Base-by-base conservation (phyloP, 352 stramenopile species). In the Globisporangium polare region DNA sequence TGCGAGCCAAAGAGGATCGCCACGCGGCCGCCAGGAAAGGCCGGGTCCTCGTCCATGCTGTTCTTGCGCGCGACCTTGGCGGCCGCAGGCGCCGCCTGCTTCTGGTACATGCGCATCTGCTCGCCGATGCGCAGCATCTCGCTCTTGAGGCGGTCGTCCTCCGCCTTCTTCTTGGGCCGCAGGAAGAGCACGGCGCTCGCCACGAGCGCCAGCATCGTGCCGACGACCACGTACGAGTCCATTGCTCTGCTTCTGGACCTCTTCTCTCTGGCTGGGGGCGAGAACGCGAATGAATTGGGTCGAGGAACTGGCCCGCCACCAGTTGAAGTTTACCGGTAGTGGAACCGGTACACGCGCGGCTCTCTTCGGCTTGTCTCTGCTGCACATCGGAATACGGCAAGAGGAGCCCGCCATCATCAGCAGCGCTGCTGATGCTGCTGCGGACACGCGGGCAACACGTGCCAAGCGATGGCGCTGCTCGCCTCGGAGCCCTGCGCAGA, bases 1-100 rank as follows among this genome's bases (percentile, higher is more conserved):
- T 99, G 97, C 10, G 92, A 98, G 15, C 95, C 97, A 78, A 98
- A 99, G 65, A 98, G 96, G 46, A 99, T 92, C 18, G 81, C 90
- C 3, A 99, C 69, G 22, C 73, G 66, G 22, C 88, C 88, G 7
- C 80, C 86, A 3, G 88, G 88, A 65, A 72, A 88, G 39, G 60
- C 56, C 0, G 65, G 60, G 49, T 67, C 69, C 26, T 78, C 79
- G 1, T 86, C 68, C 15, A 74, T 54, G 45, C 66, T 76, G 39
- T 51, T 33, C 5, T 45, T 39, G 29, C 59, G 61, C 2, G 53
- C 15, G 0, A 37, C 47, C 7, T 56, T 20, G 10, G 42, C 12
- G 0, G 57, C 62, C 10, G 74, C 72, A 0, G 63, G 52, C n/a
- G 78, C 72, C 22, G 69, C 47, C 3, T 74, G 71, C 53, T 86